Evolutionary conservation across 352 stramenopile genomes (phyloP).

Genomic region (Peronospora destructor): DNA sequence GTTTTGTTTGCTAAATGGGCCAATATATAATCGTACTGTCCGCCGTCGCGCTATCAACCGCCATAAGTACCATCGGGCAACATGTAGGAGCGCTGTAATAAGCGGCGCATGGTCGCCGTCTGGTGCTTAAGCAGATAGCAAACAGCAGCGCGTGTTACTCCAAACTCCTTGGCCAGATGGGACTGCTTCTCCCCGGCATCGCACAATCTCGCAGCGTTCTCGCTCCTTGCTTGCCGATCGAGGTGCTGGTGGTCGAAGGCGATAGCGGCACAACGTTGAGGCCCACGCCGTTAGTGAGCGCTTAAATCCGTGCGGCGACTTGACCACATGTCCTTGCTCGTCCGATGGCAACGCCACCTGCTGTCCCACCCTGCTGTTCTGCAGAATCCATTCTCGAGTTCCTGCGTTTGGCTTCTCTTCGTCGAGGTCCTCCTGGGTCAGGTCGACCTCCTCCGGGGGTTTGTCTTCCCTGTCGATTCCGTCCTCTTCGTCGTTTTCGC

Average conservation of each 20-base stretch:
- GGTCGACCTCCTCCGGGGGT: too few relatives aligned
- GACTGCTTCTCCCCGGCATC: constrained; percentile 53
- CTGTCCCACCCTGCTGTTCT: too few relatives aligned
- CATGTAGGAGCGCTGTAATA: constrained; percentile 30
- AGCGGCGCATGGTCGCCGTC: constrained; percentile 50
- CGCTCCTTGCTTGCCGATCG: constrained; percentile 39
- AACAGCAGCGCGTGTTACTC: constrained; percentile 51
- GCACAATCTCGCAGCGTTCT: constrained; percentile 59
- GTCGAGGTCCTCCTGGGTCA: too few relatives aligned
- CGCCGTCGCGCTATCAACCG: constrained; percentile 2
- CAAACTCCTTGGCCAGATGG: constrained; percentile 58
- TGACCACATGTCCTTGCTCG: constrained; percentile 17
- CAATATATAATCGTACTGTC: background rate
- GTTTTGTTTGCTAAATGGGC: too few relatives aligned
- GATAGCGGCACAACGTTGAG: constrained; percentile 16
- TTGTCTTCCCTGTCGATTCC: too few relatives aligned
- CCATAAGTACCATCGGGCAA: background rate
- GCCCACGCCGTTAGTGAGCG: constrained; percentile 19
- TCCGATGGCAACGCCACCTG: too few relatives aligned
- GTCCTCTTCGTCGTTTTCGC: too few relatives aligned
- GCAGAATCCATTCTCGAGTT: too few relatives aligned
- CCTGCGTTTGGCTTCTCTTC: too few relatives aligned
- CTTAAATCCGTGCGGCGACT: constrained; percentile 19
- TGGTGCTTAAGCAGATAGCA: constrained; percentile 64
- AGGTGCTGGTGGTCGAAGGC: constrained; percentile 9